Evolutionary conservation across 208 protist species (phyloP).

Genomic region (Crithidia sp.): DNA sequence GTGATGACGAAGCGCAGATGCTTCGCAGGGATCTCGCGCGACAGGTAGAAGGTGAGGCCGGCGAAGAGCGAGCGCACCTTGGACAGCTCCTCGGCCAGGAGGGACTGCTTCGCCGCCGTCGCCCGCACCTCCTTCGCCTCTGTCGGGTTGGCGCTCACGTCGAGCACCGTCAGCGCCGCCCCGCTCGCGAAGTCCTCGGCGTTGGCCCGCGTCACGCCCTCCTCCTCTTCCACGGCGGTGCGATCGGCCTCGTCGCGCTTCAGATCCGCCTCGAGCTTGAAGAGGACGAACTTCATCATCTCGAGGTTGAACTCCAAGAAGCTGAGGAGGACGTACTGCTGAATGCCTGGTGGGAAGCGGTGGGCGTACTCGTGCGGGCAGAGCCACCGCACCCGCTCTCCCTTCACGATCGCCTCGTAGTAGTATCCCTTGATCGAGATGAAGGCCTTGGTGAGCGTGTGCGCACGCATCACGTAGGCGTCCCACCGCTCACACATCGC

Average conservation of each 20-base stretch:
- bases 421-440: conserved; percentile 99
- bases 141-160: conserved; percentile 30
- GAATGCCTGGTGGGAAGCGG: conserved; percentile 93
- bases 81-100: conserved; percentile 64
- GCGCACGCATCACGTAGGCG: conserved; percentile 83
- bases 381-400: conserved; percentile 96
- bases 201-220: conserved; percentile 32
- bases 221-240: conserved; percentile 45
- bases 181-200: conserved; percentile 34
- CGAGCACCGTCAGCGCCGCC: conserved; percentile 27
- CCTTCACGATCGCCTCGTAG: conserved; percentile 97
- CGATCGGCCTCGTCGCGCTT: conserved; percentile 63
- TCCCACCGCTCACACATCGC: conserved; percentile 80
- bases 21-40: conserved; percentile 90
- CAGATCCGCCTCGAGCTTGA: conserved; percentile 94
- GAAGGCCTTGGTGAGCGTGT: conserved; percentile 95
- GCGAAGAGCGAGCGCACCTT: conserved; percentile 73
- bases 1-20: conserved; percentile 91
- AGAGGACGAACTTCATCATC: conserved; percentile 97
- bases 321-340: conserved; percentile 95
- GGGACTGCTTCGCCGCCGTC: conserved; percentile 40
- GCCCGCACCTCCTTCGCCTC: conserved; percentile 40
- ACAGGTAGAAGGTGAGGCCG: conserved; percentile 87
- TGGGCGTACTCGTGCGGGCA: conserved; percentile 97
- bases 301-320: conserved; percentile 98